Conservation (phyloP, 2,329 filamentous ascomycete genomes). For the Fusarium longipes region DNA sequence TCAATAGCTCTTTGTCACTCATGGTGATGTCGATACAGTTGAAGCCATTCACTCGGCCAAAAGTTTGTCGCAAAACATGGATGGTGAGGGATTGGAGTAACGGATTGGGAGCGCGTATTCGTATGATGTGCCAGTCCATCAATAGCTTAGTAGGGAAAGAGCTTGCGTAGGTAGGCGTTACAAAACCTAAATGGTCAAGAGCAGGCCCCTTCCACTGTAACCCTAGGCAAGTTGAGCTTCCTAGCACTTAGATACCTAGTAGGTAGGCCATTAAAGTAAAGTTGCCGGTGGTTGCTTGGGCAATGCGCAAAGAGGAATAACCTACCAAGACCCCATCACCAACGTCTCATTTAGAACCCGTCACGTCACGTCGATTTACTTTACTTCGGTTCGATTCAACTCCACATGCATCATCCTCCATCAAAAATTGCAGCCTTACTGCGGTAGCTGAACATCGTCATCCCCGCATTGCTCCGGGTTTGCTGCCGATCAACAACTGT, state of each 20-base stretch:
- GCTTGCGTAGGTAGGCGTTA: neutral
- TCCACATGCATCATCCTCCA: constrained; percentile 37
- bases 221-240: constrained; percentile 14
- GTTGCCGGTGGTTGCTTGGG: constrained; percentile 41
- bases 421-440: constrained; percentile 31
- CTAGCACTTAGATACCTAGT: no score
- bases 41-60: constrained; percentile 9
- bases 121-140: neutral
- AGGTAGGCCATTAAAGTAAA: neutral
- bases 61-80: neutral
- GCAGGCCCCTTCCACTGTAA: constrained; percentile 27
- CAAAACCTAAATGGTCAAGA: neutral
- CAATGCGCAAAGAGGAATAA: constrained; percentile 37
- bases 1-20: neutral
- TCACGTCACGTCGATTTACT: constrained; percentile 4
- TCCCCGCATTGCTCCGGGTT: constrained; percentile 28
- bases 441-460: constrained; percentile 32
- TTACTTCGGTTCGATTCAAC: constrained; percentile 16
- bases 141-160: neutral
- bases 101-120: constrained; percentile 1
- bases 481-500: constrained; percentile 24
- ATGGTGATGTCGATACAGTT: constrained; percentile 13
- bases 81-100: neutral
- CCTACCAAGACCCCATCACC: constrained; percentile 28
- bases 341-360: constrained; percentile 6